A percentile compares a stretch with the other conserved stretches of the same genome.
Evolutionary conservation across 305 asterid species (phyloP).

Genomic region (Striga hermonthica): DNA sequence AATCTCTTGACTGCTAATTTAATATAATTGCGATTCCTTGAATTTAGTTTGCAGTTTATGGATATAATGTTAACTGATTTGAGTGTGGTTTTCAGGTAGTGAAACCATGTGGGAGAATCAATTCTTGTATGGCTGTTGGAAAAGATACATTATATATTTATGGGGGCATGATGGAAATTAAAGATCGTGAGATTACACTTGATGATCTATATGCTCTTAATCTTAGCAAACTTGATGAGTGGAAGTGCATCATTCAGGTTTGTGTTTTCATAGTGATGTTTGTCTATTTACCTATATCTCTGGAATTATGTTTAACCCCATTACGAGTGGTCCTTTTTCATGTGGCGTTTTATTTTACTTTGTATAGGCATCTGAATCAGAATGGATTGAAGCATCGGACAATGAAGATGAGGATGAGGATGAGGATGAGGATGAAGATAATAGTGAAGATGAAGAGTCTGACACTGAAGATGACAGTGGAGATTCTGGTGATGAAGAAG

Average conservation of each 20-base stretch:
- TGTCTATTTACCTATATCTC: conserved; percentile 10
- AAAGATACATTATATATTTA: conserved; percentile 81
- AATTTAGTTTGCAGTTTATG: neutral
- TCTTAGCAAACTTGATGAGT: conserved; percentile 92
- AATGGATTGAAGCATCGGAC: conserved; percentile 89
- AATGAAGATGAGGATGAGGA: conserved; percentile 73
- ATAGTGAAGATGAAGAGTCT: conserved; percentile 49
- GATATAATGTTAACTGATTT: conserved; percentile 25
- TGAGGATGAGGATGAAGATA: conserved; percentile 68
- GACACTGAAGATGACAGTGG: conserved; percentile 61
- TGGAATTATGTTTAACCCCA: neutral
- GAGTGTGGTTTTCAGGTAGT: conserved; percentile 54
- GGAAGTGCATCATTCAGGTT: conserved; percentile 91
- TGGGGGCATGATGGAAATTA: conserved; percentile 95
- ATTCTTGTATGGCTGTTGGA: conserved; percentile 81
- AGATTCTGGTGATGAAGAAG: conserved; percentile 66
- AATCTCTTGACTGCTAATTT: conserved; percentile 20
- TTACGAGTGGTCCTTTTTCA: neutral
- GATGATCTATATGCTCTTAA: conserved; percentile 84
- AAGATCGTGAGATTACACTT: conserved; percentile 85
- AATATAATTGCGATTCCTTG: conserved; percentile 15
- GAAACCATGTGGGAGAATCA: conserved; percentile 95
- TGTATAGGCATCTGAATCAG: conserved; percentile 82
- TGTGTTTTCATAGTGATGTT: conserved; percentile 26
- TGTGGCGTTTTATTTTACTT: neutral